Percentiles rank a stretch among this genome's conserved stretches.
Conservation (phyloP, 176 grass and related monocot species). For the Avena eriantha region DNA sequence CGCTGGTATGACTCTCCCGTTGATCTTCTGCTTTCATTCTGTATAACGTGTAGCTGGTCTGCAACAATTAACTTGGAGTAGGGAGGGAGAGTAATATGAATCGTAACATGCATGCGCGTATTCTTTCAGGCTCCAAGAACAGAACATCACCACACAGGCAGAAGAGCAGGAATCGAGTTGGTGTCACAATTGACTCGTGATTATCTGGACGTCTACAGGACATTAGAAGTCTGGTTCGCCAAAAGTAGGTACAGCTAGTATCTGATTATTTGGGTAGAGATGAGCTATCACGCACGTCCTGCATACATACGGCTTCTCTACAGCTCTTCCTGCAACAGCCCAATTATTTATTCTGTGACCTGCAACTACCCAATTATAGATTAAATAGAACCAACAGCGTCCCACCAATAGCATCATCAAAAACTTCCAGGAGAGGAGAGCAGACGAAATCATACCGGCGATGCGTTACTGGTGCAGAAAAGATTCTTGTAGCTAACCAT, state of each 20-base stretch:
- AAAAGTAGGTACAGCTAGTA: neutral
- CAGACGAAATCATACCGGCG: conserved; percentile 6
- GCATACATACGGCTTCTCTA: conserved; percentile 12
- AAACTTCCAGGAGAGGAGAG: neutral
- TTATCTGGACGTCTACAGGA: neutral
- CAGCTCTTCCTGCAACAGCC: conserved; percentile 35
- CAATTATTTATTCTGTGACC: conserved; percentile 23
- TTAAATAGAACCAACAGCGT: neutral
- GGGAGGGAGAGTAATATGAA: too few species aligned
- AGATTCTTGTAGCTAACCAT: neutral
- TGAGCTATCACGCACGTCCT: neutral
- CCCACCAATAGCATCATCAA: neutral
- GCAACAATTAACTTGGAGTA: too few species aligned
- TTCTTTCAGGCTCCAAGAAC: too few species aligned
- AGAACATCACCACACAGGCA: too few species aligned
- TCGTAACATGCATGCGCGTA: too few species aligned
- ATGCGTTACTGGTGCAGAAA: neutral
- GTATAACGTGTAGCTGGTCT: too few species aligned
- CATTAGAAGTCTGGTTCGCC: neutral
- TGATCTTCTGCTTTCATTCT: too few species aligned
- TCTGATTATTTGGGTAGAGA: neutral
- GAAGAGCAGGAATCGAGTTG: neutral
- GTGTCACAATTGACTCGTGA: neutral
- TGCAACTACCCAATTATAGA: neutral
- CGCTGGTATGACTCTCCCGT: too few species aligned